Evolutionary conservation across 2,329 filamentous ascomycete genomes (phyloP).

Genomic region (Exophiala mesophila): DNA sequence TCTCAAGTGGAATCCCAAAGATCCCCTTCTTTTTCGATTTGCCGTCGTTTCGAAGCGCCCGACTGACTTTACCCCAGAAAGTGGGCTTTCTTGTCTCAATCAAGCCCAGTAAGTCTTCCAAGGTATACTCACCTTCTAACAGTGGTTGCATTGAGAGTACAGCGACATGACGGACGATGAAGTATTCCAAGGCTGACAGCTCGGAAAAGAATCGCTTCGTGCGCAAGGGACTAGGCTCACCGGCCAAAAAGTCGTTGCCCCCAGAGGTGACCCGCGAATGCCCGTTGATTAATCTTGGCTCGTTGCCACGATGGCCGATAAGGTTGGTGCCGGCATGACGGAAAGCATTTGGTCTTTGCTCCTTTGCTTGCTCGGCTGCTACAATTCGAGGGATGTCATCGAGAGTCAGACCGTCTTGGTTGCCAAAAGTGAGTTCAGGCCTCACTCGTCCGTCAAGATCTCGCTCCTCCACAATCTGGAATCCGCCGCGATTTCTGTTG

Average conservation of each 20-base stretch:
- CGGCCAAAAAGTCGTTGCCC: conserved; percentile 43
- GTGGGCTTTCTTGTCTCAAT: conserved; percentile 92
- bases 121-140: conserved; percentile 81
- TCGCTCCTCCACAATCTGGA: conserved; percentile 76
- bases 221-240: conserved; percentile 52
- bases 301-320: conserved; percentile 49
- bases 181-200: conserved; percentile 89
- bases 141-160: conserved; percentile 93
- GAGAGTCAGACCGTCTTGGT: conserved; percentile 84
- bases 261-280: conserved; percentile 63
- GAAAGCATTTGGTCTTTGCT: conserved; percentile 77
- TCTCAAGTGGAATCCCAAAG: conserved; percentile 83
- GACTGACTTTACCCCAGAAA: conserved; percentile 98
- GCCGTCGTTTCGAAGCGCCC: conserved; percentile 81
- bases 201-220: conserved; percentile 90
- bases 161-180: conserved; percentile 91
- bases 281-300: conserved; percentile 60
- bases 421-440: conserved; percentile 78
- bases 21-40: conserved; percentile 87
- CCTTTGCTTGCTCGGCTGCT: conserved; percentile 88
- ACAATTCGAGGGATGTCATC: conserved; percentile 97
- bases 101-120: conserved; percentile 85
- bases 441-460: conserved; percentile 64
- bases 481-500: conserved; percentile 31
- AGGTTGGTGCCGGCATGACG: conserved; percentile 69